phyloP scores from a whole-genome alignment of 2,329 filamentous ascomycete genomes.

The Curvularia lunata region DNA sequence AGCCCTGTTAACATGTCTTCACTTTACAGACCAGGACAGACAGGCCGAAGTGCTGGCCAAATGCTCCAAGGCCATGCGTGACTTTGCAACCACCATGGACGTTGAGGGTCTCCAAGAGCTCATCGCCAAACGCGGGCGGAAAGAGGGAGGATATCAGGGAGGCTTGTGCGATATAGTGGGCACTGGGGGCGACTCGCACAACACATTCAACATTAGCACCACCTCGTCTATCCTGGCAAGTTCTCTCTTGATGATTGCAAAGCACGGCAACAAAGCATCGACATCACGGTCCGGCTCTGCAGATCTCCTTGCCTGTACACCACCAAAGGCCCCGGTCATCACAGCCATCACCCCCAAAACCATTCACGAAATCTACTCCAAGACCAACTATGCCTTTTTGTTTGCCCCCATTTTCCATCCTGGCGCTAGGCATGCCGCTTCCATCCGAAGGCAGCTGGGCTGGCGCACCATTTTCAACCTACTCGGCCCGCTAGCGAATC shows the following conservation, averaged over 20 bases:
- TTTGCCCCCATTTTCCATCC: constrained; percentile 97
- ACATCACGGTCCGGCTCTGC: constrained; percentile 96
- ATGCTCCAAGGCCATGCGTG: constrained; percentile 83
- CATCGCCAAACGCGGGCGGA: constrained; percentile 65
- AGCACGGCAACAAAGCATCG: constrained; percentile 94
- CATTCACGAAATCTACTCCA: constrained; percentile 73
- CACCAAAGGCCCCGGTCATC: constrained; percentile 75
- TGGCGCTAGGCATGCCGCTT: constrained; percentile 87
- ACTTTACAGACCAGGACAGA: constrained; percentile 87
- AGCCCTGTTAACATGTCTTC: constrained; percentile 85
- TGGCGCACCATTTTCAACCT: constrained; percentile 98
- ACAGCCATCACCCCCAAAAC: constrained; percentile 74
- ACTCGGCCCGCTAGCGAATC: constrained; percentile 89
- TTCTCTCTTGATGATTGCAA: constrained; percentile 81
- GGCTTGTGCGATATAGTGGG: constrained; percentile 96
- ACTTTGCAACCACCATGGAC: constrained; percentile 76
- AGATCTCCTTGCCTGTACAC: constrained; percentile 81
- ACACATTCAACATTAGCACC: constrained; percentile 98
- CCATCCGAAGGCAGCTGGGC: constrained; percentile 84
- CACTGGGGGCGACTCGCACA: constrained; percentile 93
- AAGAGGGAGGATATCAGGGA: constrained; percentile 77
- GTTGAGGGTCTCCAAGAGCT: constrained; percentile 65
- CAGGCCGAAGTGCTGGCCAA: constrained; percentile 84
- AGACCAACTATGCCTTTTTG: constrained; percentile 91
- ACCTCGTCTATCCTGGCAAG: constrained; percentile 92